phyloP scores from a whole-genome alignment of 2,329 filamentous ascomycete species.

The Calonectria pauciramosa region DNA sequence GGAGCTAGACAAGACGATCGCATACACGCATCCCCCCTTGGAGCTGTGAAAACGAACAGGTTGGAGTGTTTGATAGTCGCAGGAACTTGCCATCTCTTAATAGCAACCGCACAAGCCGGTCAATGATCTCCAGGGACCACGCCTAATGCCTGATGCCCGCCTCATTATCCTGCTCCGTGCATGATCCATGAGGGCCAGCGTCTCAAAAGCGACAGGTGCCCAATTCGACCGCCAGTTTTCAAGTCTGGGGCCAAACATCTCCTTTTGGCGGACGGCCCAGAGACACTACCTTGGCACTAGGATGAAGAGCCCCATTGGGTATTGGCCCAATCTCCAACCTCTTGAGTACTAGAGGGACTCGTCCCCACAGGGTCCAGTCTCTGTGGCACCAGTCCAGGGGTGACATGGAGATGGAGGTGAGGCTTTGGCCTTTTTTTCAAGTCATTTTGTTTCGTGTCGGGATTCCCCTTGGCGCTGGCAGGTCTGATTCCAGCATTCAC shows the following conservation, averaged over 20 bases:
- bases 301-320: slow-evolving; percentile 15
- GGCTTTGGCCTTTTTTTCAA: slow-evolving; percentile 5
- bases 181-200: slow-evolving; percentile 21
- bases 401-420: background rate
- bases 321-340: slow-evolving; percentile 18
- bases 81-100: slow-evolving; percentile 32
- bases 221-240: slow-evolving; percentile 39
- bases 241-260: slow-evolving; percentile 35
- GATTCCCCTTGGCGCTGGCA: background rate
- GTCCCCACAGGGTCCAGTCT: slow-evolving; percentile 13
- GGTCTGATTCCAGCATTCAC: background rate
- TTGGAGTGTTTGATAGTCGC: slow-evolving; percentile 30
- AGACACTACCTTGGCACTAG: slow-evolving; percentile 16
- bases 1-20: slow-evolving; percentile 34
- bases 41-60: slow-evolving; percentile 20
- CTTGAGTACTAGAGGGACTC: background rate
- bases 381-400: slow-evolving; percentile 5
- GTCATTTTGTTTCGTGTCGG: slow-evolving; percentile 19
- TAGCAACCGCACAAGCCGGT: slow-evolving; percentile 21
- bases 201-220: slow-evolving; percentile 35
- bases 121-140: slow-evolving; percentile 9
- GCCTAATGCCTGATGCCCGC: slow-evolving; percentile 15
- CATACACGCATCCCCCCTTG: background rate
- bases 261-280: slow-evolving; percentile 33
- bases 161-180: slow-evolving; percentile 12